Percentiles rank a stretch among this genome's conserved stretches.
phyloP scores from a whole-genome alignment of 306 rosid genomes.

The Dryas drummondii region DNA sequence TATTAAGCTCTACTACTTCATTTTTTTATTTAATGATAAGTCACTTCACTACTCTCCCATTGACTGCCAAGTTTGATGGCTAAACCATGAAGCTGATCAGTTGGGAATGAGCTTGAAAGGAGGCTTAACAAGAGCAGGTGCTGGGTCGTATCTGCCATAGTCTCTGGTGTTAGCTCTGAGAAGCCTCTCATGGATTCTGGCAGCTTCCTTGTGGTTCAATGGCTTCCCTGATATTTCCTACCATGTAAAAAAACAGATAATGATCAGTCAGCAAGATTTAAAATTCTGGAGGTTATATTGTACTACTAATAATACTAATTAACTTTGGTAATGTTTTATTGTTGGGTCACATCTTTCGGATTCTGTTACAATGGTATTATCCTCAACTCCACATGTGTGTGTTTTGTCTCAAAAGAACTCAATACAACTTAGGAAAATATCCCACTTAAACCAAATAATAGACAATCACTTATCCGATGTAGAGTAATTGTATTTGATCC shows the following conservation, averaged over 20 bases:
- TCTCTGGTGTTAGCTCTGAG: constrained; percentile 70
- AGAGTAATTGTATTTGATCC: no score
- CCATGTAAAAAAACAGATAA: not conserved
- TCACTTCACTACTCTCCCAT: not conserved
- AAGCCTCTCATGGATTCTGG: constrained; percentile 73
- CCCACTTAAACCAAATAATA: no score
- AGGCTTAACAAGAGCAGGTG: constrained; percentile 86
- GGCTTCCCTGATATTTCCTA: constrained; percentile 22
- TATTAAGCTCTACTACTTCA: not conserved
- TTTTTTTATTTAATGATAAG: not conserved
- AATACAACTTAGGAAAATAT: no score
- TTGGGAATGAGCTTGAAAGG: constrained; percentile 96
- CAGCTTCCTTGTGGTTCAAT: constrained; percentile 34
- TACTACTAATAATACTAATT: not conserved
- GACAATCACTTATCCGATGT: no score
- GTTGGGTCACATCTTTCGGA: no score
- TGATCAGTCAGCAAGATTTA: not conserved
- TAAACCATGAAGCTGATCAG: constrained; percentile 30
- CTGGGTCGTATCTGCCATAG: constrained; percentile 87
- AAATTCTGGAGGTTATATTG: not conserved
- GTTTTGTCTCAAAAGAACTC: no score
- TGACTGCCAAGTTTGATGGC: not conserved
- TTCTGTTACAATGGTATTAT: no score
- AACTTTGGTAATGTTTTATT: not conserved
- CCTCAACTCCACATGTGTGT: no score